Percentiles rank a stretch among this genome's conserved stretches.
Conservation (phyloP, 108 stramenopile genomes). For the Fistulifera pelliculosa region DNA sequence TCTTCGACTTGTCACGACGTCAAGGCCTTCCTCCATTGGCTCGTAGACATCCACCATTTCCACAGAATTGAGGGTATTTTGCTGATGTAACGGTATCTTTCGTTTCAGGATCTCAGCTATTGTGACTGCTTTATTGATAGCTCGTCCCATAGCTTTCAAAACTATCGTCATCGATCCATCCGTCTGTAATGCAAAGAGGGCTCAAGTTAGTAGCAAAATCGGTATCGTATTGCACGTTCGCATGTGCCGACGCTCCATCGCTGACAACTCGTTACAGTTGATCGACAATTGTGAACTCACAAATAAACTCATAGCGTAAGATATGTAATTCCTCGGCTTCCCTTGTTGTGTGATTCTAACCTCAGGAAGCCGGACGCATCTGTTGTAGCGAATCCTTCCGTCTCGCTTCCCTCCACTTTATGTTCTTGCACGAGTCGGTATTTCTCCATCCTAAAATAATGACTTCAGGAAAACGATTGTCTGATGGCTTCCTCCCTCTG, state of each 20-base stretch:
- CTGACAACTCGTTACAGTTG: no score
- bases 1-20: slow-evolving; percentile 61
- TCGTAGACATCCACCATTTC: slow-evolving; percentile 81
- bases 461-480: no score
- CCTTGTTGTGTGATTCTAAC: slow-evolving; percentile 77
- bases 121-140: slow-evolving; percentile 86
- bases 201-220: no score
- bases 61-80: slow-evolving; percentile 52
- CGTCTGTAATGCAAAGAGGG: slow-evolving; percentile 14
- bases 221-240: no score
- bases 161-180: slow-evolving; percentile 51
- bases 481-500: no score
- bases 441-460: slow-evolving; percentile 54
- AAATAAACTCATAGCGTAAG: slow-evolving; percentile 69
- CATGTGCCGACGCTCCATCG: no score
- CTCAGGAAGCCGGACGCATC: slow-evolving; percentile 10
- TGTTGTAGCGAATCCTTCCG: not conserved
- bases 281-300: slow-evolving; percentile 28
- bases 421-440: slow-evolving; percentile 76
- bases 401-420: slow-evolving; percentile 30
- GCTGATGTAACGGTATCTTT: slow-evolving; percentile 77
- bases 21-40: slow-evolving; percentile 81
- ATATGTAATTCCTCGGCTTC: slow-evolving; percentile 80
- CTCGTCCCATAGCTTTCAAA: slow-evolving; percentile 82
- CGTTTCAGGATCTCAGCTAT: slow-evolving; percentile 82